Evolutionary conservation across 495 filamentous ascomycete genomes (phyloP).

Genomic region (Terfezia boudieri): DNA sequence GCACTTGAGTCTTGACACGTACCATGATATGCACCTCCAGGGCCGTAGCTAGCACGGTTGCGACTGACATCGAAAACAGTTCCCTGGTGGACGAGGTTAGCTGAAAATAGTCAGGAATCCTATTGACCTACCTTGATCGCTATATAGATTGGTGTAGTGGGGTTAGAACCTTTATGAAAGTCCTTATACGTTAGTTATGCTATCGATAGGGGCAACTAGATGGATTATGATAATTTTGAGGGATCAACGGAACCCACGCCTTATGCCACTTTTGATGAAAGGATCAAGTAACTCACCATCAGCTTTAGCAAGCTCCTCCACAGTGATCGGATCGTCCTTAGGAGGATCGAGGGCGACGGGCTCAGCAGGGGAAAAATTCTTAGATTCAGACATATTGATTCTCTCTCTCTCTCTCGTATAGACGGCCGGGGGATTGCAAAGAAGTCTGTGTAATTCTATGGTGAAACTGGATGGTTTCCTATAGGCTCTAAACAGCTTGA

Average conservation of each 20-base stretch:
- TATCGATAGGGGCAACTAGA: slow-evolving; percentile 1
- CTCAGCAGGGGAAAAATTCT: slow-evolving; percentile 62
- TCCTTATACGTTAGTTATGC: background rate
- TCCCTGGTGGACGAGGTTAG: slow-evolving; percentile 27
- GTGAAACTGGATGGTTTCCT: too few relatives aligned
- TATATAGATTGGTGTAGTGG: slow-evolving; percentile 56
- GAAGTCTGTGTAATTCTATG: too few relatives aligned
- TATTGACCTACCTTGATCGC: slow-evolving; percentile 53
- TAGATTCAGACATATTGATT: background rate
- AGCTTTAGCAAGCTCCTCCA: slow-evolving; percentile 53
- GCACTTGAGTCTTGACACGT: slow-evolving; percentile 11
- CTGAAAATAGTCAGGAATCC: background rate
- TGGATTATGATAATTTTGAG: background rate
- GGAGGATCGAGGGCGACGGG: slow-evolving; percentile 65
- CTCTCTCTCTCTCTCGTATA: too few relatives aligned
- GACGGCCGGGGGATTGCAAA: too few relatives aligned
- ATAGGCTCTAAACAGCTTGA: too few relatives aligned
- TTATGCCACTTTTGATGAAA: background rate
- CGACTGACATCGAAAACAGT: slow-evolving; percentile 81
- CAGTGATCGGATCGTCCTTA: slow-evolving; percentile 62
- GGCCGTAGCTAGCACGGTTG: slow-evolving; percentile 55
- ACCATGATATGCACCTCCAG: slow-evolving; percentile 72
- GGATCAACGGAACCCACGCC: background rate
- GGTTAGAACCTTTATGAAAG: slow-evolving; percentile 29
- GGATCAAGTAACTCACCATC: slow-evolving; percentile 38